phyloP scores from a whole-genome alignment of 148 eudicot genomes.

The Rhododendron mucronatum region DNA sequence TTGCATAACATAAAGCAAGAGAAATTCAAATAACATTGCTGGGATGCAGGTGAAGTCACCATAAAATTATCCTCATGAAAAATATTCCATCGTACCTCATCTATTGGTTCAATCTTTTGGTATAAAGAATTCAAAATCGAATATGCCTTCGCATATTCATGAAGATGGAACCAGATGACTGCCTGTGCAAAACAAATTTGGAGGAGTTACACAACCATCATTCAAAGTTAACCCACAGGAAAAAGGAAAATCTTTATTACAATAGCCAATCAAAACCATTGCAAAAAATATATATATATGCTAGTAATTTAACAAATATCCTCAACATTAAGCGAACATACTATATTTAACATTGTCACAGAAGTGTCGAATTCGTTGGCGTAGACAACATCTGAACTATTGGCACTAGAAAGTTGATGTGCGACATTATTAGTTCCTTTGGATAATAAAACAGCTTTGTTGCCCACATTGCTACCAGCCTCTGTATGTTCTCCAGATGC shows the following conservation, averaged over 20 bases:
- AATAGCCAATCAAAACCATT: background rate
- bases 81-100: constrained; percentile 50
- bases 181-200: constrained; percentile 47
- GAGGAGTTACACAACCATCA: background rate
- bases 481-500: constrained; percentile 63
- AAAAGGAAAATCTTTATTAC: background rate
- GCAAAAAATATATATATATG: background rate
- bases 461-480: constrained; percentile 33
- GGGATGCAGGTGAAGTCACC: background rate
- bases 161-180: constrained; percentile 71
- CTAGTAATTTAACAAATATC: background rate
- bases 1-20: background rate
- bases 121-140: constrained; percentile 65
- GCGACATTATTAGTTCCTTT: constrained; percentile 40
- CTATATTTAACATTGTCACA: constrained; percentile 68
- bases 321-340: constrained; percentile 25
- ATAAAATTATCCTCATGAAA: background rate
- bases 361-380: constrained; percentile 55
- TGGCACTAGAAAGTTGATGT: constrained; percentile 25
- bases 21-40: background rate
- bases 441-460: constrained; percentile 34
- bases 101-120: constrained; percentile 87
- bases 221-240: background rate
- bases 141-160: constrained; percentile 63
- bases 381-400: constrained; percentile 34